Percentiles rank a stretch among this genome's conserved stretches.
These are phyloP conservation scores for Emericellopsis atlantica DNA, from an alignment of 2,329 filamentous ascomycete genomes.

Conservation along the genomic window DNA sequence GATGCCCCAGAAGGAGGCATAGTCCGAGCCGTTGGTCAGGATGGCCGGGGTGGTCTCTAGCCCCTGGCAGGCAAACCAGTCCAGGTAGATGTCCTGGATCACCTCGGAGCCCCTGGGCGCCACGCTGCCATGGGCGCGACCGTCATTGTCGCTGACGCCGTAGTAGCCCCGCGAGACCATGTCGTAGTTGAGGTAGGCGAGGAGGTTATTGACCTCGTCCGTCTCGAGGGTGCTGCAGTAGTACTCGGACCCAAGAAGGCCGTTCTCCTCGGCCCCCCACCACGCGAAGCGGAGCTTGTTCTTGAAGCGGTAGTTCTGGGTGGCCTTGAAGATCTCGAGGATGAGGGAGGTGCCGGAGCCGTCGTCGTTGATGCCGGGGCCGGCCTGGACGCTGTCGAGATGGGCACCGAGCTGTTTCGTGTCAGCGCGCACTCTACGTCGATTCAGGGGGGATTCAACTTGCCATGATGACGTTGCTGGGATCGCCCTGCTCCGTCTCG, in stretches of 20 bases:
- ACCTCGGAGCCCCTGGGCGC: slow-evolving; percentile 16
- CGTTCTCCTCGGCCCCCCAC: slow-evolving; percentile 33
- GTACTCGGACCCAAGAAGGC: slow-evolving; percentile 19
- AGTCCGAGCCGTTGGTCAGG: slow-evolving; percentile 40
- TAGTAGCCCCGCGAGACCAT: slow-evolving; percentile 23
- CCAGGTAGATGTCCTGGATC: slow-evolving; percentile 17
- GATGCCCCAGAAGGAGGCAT: slow-evolving; percentile 41
- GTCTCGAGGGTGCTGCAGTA: slow-evolving; percentile 22
- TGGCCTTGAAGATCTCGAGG: slow-evolving; percentile 25
- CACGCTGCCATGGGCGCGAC: slow-evolving; percentile 17
- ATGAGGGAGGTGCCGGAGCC: slow-evolving; percentile 26
- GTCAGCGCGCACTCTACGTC: not conserved
- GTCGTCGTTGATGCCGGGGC: slow-evolving; percentile 32
- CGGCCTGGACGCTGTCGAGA: slow-evolving; percentile 28
- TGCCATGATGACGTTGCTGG: slow-evolving; percentile 23
- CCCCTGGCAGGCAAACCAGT: slow-evolving; percentile 18
- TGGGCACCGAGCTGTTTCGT: slow-evolving; percentile 22
- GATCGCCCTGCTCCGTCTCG: slow-evolving; percentile 29
- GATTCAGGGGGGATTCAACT: too few species aligned
- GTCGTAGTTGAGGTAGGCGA: slow-evolving; percentile 27
- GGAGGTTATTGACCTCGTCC: slow-evolving; percentile 18
- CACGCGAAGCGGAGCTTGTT: slow-evolving; percentile 27
- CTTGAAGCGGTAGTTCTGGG: slow-evolving; percentile 20
- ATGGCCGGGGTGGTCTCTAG: slow-evolving; percentile 13
- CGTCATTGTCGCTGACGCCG: slow-evolving; percentile 21